phyloP scores from a whole-genome alignment of 306 rosid genomes.

The Fragaria vesca region DNA sequence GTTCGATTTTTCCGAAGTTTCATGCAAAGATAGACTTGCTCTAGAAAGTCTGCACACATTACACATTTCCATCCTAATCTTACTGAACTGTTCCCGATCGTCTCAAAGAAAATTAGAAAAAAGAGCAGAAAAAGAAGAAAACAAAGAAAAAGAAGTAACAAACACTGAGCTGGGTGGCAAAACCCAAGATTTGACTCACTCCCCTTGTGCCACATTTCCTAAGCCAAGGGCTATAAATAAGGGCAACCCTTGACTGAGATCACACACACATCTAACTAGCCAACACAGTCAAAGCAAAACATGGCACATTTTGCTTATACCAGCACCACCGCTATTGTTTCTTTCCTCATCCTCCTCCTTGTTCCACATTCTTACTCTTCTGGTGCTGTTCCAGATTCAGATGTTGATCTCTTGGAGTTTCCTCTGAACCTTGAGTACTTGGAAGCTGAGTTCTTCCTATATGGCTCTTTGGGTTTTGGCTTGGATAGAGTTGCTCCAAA shows the following conservation, averaged over 20 bases:
- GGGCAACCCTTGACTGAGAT: not conserved
- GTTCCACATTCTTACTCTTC: slow-evolving; percentile 20
- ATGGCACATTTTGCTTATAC: slow-evolving; percentile 12
- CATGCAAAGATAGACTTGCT: slow-evolving; percentile 7
- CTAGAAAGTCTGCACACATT: not conserved
- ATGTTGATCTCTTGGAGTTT: slow-evolving; percentile 50
- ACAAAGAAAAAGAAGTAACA: not conserved
- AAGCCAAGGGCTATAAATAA: not conserved
- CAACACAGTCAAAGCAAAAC: slow-evolving; percentile 8
- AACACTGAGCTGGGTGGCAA: not conserved
- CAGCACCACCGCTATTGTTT: slow-evolving; percentile 16
- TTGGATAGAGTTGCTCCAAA: slow-evolving; percentile 50
- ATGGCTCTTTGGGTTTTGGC: slow-evolving; percentile 55
- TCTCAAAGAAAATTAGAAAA: not conserved
- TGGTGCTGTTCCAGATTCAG: slow-evolving; percentile 16
- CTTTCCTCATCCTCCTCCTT: slow-evolving; percentile 28
- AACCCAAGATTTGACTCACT: not conserved
- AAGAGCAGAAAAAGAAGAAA: not conserved
- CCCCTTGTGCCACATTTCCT: not conserved
- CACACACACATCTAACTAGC: not conserved
- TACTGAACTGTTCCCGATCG: not conserved
- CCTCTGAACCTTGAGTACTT: slow-evolving; percentile 65
- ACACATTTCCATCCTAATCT: not conserved
- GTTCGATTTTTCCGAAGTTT: not conserved
- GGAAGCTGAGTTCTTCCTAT: slow-evolving; percentile 71